These are phyloP conservation scores for Ormosia semicastrata DNA, from an alignment of 306 rosid genomes.

Conservation along the genomic window DNA sequence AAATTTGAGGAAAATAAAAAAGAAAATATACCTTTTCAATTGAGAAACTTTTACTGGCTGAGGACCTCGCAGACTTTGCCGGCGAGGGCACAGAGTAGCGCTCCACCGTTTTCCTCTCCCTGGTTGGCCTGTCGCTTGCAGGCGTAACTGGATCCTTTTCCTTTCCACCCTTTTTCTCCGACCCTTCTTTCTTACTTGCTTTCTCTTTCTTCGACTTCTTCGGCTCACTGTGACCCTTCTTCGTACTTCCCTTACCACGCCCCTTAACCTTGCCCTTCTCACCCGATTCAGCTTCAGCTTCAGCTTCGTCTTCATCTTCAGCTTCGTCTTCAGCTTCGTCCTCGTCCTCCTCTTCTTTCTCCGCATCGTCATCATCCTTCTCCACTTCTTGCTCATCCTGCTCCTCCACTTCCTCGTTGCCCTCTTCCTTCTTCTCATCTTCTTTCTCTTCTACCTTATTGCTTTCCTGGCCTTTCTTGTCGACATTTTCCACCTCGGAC, in stretches of 20 bases:
- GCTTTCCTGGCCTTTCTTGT: not conserved
- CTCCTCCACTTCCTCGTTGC: not conserved
- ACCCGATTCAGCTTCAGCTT: constrained; percentile 10
- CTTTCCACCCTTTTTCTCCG: constrained; percentile 16
- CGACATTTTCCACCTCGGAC: constrained; percentile 18
- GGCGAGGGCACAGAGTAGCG: constrained; percentile 64
- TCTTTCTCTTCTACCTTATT: not conserved
- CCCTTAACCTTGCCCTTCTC: constrained; percentile 26
- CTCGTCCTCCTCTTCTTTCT: constrained; percentile 1
- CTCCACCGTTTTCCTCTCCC: constrained; percentile 90
- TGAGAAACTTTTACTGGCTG: constrained; percentile 46
- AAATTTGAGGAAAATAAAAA: not conserved
- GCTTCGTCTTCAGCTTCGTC: not conserved
- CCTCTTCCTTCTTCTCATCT: not conserved
- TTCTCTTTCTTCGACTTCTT: constrained; percentile 30
- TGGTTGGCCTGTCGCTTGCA: constrained; percentile 66
- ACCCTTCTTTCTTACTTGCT: not conserved
- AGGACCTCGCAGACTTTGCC: constrained; percentile 46
- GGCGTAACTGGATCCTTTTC: constrained; percentile 55
- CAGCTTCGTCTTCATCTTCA: not conserved
- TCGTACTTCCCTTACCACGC: constrained; percentile 19
- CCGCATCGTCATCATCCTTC: not conserved
- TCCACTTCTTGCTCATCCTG: not conserved
- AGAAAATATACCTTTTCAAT: constrained; percentile 70
- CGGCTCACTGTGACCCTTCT: constrained; percentile 18